Base-by-base conservation (phyloP, 768 basidiomycete species). In the Boletus barrowsii region DNA sequence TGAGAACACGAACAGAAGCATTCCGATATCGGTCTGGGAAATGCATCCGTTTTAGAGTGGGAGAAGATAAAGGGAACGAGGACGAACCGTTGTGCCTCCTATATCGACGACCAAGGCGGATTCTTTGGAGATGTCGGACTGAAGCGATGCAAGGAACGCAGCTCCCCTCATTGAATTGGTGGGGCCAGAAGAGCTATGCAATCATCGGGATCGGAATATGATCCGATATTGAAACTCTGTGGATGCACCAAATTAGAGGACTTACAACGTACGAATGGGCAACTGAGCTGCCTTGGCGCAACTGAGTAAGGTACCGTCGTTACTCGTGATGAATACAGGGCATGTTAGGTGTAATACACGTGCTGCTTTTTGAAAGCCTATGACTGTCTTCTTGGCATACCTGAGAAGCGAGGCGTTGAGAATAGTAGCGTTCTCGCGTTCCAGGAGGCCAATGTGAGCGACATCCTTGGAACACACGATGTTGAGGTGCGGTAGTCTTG, bases 131-230 rank as follows among this genome's bases (percentile, higher is more conserved):
- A 67, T 56, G 57, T 62, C 54, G 10, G 66, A 67, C 56, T 71
- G 72, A 42, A 74, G 66, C 10, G 75, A 77, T 2, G 84, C 78
- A 6, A 86, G 72, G 64, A 80, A 85, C 5, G 79, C 80, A 6
- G 84, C 85, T 10, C 84, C 85, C 47, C 85, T 73, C 84, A 87
- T 87, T 1, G 83, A 84, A 64, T 87, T 87, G 1, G 85, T 87
- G 7, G 84, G 80, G 3, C 82, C 83, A 41, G 77, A 79, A 20
- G 77, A 77, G 53, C 64, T 70, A 51, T 41, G 43, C 11, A 44
- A 53, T 39, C 11, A 18, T 51, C 20, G 49, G 15, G 57, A 56
- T 62, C 47, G 42, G 53, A 43, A 47, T 24, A 49, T 47, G 47
- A 56, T 36, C 47, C 53, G 46, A 48, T 32, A 49, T 35, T 32